Evolutionary conservation across 2,329 filamentous ascomycete genomes (phyloP), one percentile per base, ranked within the genome.

Genomic region (Parascedosporium putredinis): DNA sequence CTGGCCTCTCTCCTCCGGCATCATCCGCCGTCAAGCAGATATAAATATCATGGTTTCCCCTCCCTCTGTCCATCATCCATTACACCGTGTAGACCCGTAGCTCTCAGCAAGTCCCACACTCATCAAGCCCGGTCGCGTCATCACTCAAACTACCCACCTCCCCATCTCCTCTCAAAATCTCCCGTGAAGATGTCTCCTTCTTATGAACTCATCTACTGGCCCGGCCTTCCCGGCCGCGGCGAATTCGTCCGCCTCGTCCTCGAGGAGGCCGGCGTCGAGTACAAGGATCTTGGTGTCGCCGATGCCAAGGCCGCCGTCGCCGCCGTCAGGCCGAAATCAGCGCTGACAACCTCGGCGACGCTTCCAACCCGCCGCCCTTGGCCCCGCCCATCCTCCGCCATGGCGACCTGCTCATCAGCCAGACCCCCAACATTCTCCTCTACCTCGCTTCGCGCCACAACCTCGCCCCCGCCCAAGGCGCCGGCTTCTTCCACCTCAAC

Each of bases 201-300:
- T 1, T 86, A 84, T 61, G 71, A 82, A 55, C 74, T 86, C 51
- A 70, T 86, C 60, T 89, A 89, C 73, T 86, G 83, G 77, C 83
- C 83, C 16, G 65, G 64, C 16, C 67, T 88, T 23, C 86, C 86
- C 29, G 86, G 86, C 36, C 83, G 86, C 45, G 86, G 81, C 53
- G 86, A 91, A 61, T 79, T 80, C 62, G 68, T 89, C 60, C 84
- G 86, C 20, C 75, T 91, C 9, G 74, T 74, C 14, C 78, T 91
- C 55, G 86, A 90, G 66, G 84, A 84, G 48, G 73, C 79, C 18
- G 74, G 75, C 16, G 76, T 76, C 1, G 62, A 74, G 3, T 90
- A 88, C 69, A 77, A 64, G 22, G 85, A 90, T 66, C 68, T 72
- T 3, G 72, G 75, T 10, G 47, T 43, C 24, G 31, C 18, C 20